Conservation (phyloP, 768 basidiomycete species). For the Rhizopogon rudus region DNA sequence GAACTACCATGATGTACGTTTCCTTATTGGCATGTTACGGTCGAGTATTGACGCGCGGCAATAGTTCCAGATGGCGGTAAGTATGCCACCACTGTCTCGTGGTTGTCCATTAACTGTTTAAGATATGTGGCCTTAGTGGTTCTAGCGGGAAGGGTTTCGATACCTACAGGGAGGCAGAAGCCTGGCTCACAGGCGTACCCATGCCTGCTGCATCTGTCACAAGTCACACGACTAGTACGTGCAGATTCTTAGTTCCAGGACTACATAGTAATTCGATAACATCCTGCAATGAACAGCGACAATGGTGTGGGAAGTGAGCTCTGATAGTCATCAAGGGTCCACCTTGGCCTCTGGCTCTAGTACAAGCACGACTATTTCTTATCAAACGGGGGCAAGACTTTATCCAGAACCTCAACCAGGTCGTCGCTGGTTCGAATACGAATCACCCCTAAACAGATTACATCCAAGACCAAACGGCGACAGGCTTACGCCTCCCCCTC, state of each 20-base stretch:
- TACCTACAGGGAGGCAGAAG: constrained; percentile 19
- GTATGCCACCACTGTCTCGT: constrained; percentile 1
- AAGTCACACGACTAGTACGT: constrained; percentile 9
- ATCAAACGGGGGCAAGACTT: too few species aligned
- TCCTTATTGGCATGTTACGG: too few species aligned
- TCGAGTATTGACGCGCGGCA: not conserved
- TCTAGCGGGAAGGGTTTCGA: constrained; percentile 29
- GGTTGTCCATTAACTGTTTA: not conserved
- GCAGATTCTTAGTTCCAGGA: constrained; percentile 10
- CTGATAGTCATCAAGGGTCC: not conserved
- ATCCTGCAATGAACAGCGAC: not conserved
- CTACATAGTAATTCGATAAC: not conserved
- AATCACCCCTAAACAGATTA: not conserved
- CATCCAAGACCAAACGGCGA: not conserved
- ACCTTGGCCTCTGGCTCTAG: not conserved
- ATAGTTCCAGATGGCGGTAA: constrained; percentile 21
- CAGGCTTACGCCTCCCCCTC: not conserved
- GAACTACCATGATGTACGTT: constrained; percentile 21
- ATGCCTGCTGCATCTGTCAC: constrained; percentile 3
- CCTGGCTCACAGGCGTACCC: constrained; percentile 16
- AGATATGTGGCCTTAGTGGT: constrained; percentile 27
- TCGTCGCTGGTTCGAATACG: not conserved
- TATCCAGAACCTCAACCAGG: not conserved
- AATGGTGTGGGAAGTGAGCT: not conserved
- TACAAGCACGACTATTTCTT: not conserved